Evolutionary conservation across 176 grass and related monocot genomes (phyloP).

Genomic region (Oryza meridionalis): DNA sequence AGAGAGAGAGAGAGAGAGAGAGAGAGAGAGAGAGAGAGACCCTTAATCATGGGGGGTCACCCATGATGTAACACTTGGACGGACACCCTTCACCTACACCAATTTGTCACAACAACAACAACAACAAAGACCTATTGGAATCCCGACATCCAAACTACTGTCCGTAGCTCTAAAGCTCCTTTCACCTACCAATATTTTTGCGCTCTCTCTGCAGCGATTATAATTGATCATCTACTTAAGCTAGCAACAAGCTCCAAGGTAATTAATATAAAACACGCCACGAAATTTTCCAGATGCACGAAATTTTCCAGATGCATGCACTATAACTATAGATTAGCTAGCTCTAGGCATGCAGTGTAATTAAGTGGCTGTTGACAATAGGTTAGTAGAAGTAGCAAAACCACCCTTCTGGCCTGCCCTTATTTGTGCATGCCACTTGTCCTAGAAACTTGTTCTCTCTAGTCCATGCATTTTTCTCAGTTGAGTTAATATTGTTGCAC

Average conservation of each 20-base stretch:
- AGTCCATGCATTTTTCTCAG: slow-evolving; percentile 20
- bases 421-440: slow-evolving; percentile 25
- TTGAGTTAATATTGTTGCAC: neutral
- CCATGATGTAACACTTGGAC: slow-evolving; percentile 61
- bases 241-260: neutral
- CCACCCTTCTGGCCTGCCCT: neutral
- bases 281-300: neutral
- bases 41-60: slow-evolving; percentile 47
- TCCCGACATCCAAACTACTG: slow-evolving; percentile 68
- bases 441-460: slow-evolving; percentile 41
- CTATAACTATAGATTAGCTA: neutral
- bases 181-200: slow-evolving; percentile 55
- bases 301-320: neutral
- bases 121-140: slow-evolving; percentile 54
- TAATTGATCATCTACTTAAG: neutral
- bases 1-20: neutral
- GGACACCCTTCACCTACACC: slow-evolving; percentile 61
- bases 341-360: neutral
- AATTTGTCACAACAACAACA: slow-evolving; percentile 51
- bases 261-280: neutral
- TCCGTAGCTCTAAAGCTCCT: slow-evolving; percentile 71
- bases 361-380: slow-evolving; percentile 26
- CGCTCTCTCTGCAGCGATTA: slow-evolving; percentile 14
- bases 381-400: slow-evolving; percentile 4
- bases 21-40: neutral